Evolutionary conservation across 495 filamentous ascomycete species (phyloP).

Genomic region (Penicillium manginii): DNA sequence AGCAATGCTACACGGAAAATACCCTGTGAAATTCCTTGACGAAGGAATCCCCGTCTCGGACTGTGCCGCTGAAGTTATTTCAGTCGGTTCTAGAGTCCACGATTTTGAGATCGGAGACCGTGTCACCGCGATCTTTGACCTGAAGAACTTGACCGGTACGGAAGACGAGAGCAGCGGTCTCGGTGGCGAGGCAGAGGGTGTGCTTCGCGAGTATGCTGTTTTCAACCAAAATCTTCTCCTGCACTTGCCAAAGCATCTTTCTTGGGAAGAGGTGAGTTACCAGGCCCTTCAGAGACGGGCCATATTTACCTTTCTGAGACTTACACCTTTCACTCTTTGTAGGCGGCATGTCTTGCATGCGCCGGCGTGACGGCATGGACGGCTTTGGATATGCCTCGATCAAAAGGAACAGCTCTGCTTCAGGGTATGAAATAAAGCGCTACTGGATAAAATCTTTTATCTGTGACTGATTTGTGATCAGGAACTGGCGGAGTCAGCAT

Average conservation of each 20-base stretch:
- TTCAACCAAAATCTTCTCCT: slow-evolving; percentile 32
- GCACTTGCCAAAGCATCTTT: slow-evolving; percentile 28
- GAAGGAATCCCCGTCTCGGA: slow-evolving; percentile 31
- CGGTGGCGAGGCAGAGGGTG: slow-evolving; percentile 31
- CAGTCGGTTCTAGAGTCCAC: slow-evolving; percentile 25
- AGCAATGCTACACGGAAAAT: slow-evolving; percentile 36
- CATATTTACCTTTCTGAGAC: neutral
- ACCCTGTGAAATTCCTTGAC: slow-evolving; percentile 22
- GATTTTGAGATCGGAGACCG: slow-evolving; percentile 36
- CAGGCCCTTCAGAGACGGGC: neutral
- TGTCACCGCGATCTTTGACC: slow-evolving; percentile 15
- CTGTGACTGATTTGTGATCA: neutral
- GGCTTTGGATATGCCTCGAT: slow-evolving; percentile 14
- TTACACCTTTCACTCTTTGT: neutral
- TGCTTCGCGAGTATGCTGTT: slow-evolving; percentile 34
- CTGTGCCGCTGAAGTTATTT: slow-evolving; percentile 26
- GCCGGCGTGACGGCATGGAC: slow-evolving; percentile 33
- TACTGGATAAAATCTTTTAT: neutral
- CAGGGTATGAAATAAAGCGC: neutral
- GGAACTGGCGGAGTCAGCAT: slow-evolving; percentile 33
- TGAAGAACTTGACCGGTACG: neutral
- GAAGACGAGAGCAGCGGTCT: slow-evolving; percentile 5
- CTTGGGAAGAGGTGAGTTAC: slow-evolving; percentile 32
- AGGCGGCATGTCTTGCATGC: slow-evolving; percentile 21
- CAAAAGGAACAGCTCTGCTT: slow-evolving; percentile 7